Evolutionary conservation across 306 rosid genomes (phyloP), one percentile per base, ranked within the genome.

Genomic region (Senna tora): DNA sequence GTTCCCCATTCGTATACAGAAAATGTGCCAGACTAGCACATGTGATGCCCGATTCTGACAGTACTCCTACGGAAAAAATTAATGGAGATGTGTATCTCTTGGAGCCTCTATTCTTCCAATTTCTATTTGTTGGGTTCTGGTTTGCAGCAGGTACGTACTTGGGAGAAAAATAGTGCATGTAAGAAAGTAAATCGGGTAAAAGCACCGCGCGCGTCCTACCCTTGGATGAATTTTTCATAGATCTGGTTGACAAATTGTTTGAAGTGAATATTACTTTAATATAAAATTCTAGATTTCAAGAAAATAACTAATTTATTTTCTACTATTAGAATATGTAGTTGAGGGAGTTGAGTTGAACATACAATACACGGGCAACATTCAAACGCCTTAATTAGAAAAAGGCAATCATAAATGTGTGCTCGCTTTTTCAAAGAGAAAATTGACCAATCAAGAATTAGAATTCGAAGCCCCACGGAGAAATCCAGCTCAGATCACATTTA

Each of bases 401-500:
- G 50, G 33, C 67, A 10, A 5, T 19, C 19, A 10, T 41, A 63
- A 63, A 41, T 63, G 52, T 12, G 0, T 6, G 2, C 20, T 19
- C 41, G 13, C 72, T 14, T 36, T 42, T 57, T 64, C n/a, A 63
- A 58, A 2, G 8, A 45, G 15, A 28, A 15, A 65, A 25, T 45
- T 25, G 54, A 43, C 53, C 38, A 38, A 15, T 45, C 71, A 15
- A 7, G 20, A 12, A 32, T 39, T 17, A 57, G 16, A 16, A 30
- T 17, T 36, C 13, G 5, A 22, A 22, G 6, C 54, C 43, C 13
- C 46, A 34, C 56, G 25, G 21, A 58, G 67, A 64, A 49, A 70
- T 74, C 28, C 45, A 51, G 75, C 77, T 72, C 78, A 59, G 7
- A 15, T 9, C 12, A 17, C 10, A 1, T 46, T 56, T 28, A 65